Conservation (phyloP, 495 filamentous ascomycete species). For the Neurospora sp. region DNA sequence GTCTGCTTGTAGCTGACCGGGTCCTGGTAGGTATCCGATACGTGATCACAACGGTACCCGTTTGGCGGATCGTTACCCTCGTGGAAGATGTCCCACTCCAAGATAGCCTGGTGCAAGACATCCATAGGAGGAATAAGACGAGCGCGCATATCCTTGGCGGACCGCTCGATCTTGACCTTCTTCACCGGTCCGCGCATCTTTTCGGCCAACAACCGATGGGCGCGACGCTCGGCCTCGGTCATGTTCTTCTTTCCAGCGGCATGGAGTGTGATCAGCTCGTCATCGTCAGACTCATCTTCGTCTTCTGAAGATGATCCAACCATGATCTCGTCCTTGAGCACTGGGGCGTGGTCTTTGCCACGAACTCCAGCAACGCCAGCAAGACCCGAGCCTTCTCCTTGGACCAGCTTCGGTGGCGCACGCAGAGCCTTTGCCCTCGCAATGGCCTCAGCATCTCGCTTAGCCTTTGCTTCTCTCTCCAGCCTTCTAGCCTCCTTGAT, state of each 20-base stretch:
- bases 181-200: constrained; percentile 58
- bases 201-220: constrained; percentile 33
- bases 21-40: constrained; percentile 65
- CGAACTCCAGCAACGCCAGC: constrained; percentile 59
- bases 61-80: constrained; percentile 73
- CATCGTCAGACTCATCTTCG: constrained; percentile 49
- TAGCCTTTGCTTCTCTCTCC: constrained; percentile 65
- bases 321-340: constrained; percentile 74
- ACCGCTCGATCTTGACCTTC: constrained; percentile 65
- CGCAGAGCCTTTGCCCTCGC: constrained; percentile 53
- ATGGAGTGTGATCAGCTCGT: constrained; percentile 34
- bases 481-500: constrained; percentile 61
- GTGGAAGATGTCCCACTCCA: constrained; percentile 91
- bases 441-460: constrained; percentile 55
- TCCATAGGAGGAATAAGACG: constrained; percentile 84
- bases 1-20: constrained; percentile 74
- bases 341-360: constrained; percentile 57
- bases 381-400: constrained; percentile 69
- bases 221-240: constrained; percentile 43
- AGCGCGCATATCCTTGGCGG: constrained; percentile 86
- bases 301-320: constrained; percentile 74
- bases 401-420: constrained; percentile 46
- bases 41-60: constrained; percentile 57
- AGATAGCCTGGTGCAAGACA: constrained; percentile 69
- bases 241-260: constrained; percentile 34